Evolutionary conservation across 176 grass and related monocot species (phyloP).

Genomic region (Oryza longistaminata): DNA sequence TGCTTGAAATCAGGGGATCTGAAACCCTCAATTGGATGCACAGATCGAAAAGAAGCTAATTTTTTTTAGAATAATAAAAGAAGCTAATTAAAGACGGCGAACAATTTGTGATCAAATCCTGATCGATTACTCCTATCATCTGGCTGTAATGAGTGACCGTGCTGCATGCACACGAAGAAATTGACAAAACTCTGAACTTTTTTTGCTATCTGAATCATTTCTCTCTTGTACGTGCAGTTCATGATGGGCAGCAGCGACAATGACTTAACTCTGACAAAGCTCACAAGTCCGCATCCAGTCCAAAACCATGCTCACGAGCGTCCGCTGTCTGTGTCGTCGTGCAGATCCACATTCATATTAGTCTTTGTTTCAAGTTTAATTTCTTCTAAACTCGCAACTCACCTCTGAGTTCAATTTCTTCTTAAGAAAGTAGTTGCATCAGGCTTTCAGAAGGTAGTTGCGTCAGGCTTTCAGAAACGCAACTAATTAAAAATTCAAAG

Average conservation of each 20-base stretch:
- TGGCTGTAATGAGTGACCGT: no score
- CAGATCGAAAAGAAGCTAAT: neutral
- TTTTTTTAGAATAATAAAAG: neutral
- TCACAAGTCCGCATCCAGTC: neutral
- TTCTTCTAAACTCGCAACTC: no score
- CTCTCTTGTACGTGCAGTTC: neutral
- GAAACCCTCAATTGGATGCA: neutral
- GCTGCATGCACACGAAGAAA: neutral
- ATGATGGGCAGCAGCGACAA: neutral
- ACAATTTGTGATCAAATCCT: neutral
- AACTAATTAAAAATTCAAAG: neutral
- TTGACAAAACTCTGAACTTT: neutral
- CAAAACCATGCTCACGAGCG: neutral
- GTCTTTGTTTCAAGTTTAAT: neutral
- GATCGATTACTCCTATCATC: neutral
- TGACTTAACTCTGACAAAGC: neutral
- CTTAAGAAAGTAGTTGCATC: no score
- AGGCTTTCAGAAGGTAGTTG: neutral
- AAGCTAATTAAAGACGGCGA: neutral
- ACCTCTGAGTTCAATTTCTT: no score
- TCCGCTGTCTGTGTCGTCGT: neutral
- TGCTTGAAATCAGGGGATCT: slow-evolving; percentile 37
- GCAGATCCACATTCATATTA: neutral
- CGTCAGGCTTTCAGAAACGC: neutral
- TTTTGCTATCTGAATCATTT: neutral